phyloP scores from a whole-genome alignment of 164 flowering plant genomes.

The Vitis labrusca region DNA sequence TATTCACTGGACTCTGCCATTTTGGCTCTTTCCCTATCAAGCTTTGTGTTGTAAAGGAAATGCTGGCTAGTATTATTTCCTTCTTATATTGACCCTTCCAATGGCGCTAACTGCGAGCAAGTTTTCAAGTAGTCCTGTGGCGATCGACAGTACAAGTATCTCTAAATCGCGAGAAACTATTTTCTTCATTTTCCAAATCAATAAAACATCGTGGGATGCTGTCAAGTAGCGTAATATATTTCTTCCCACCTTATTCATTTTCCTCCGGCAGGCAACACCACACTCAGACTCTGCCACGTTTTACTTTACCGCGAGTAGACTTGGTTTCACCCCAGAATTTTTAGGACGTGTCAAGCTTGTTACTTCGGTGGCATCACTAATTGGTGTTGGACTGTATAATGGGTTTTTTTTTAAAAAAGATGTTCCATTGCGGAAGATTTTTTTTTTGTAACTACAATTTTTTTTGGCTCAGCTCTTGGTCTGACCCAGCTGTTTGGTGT shows the following conservation, averaged over 20 bases:
- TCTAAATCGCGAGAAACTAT: slow-evolving; percentile 30
- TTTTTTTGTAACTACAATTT: slow-evolving; percentile 67
- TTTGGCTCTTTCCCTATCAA: background rate
- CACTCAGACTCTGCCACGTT: slow-evolving; percentile 99
- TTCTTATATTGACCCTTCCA: slow-evolving; percentile 16
- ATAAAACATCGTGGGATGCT: slow-evolving; percentile 26
- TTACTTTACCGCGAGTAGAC: slow-evolving; percentile 85
- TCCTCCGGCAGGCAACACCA: slow-evolving; percentile 96
- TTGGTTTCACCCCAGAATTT: slow-evolving; percentile 96
- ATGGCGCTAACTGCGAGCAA: slow-evolving; percentile 51
- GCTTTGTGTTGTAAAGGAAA: slow-evolving; percentile 16
- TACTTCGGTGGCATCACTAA: slow-evolving; percentile 88
- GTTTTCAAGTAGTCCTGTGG: slow-evolving; percentile 34
- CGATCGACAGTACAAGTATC: slow-evolving; percentile 23
- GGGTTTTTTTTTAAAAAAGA: slow-evolving; percentile 65
- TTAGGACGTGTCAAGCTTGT: slow-evolving; percentile 96
- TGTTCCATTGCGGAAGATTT: slow-evolving; percentile 77
- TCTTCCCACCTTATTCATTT: slow-evolving; percentile 87
- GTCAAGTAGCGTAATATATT: slow-evolving; percentile 80
- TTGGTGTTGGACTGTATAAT: slow-evolving; percentile 95
- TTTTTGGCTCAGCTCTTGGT: slow-evolving; percentile 78
- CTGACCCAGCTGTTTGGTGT: slow-evolving; percentile 83
- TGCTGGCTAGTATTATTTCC: slow-evolving; percentile 21
- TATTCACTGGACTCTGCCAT: too few relatives aligned
- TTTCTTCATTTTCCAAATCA: slow-evolving; percentile 38